A percentile compares a stretch with the other conserved stretches of the same genome.
Evolutionary conservation across 208 protist species (phyloP).

Genomic region (Trypanosoma theileri): DNA sequence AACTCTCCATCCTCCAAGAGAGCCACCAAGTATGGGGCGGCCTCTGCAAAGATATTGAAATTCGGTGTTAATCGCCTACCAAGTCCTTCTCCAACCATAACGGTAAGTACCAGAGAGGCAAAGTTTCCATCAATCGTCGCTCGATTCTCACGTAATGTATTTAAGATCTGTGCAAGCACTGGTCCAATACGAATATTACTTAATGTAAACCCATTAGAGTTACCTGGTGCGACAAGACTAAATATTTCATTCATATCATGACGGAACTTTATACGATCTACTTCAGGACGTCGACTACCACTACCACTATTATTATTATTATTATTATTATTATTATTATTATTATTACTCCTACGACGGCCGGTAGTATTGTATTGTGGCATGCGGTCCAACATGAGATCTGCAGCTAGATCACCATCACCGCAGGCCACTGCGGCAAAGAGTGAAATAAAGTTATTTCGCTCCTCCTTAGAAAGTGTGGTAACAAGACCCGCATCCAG

Average conservation of each 20-base stretch:
- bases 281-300: conserved; percentile 7
- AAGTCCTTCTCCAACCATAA: conserved; percentile 91
- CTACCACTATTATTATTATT: conserved; percentile 12
- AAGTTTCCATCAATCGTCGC: conserved; percentile 92
- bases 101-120: conserved; percentile 86
- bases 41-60: conserved; percentile 89
- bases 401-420: conserved; percentile 82
- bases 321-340: conserved; percentile 19
- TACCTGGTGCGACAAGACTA: conserved; percentile 65
- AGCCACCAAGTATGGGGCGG: conserved; percentile 79
- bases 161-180: conserved; percentile 77
- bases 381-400: conserved; percentile 90
- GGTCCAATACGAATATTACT: conserved; percentile 79
- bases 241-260: conserved; percentile 78
- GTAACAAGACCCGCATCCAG: conserved; percentile 92
- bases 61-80: conserved; percentile 84
- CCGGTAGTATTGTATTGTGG: conserved; percentile 37
- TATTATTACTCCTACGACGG: no score
- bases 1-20: conserved; percentile 75
- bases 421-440: conserved; percentile 89
- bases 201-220: conserved; percentile 72
- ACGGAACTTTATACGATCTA: conserved; percentile 63
- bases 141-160: conserved; percentile 74
- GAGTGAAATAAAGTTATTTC: conserved; percentile 92
- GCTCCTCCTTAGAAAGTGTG: conserved; percentile 74